phyloP scores from a whole-genome alignment of 2,329 filamentous ascomycete species.

The Eutypa lata region DNA sequence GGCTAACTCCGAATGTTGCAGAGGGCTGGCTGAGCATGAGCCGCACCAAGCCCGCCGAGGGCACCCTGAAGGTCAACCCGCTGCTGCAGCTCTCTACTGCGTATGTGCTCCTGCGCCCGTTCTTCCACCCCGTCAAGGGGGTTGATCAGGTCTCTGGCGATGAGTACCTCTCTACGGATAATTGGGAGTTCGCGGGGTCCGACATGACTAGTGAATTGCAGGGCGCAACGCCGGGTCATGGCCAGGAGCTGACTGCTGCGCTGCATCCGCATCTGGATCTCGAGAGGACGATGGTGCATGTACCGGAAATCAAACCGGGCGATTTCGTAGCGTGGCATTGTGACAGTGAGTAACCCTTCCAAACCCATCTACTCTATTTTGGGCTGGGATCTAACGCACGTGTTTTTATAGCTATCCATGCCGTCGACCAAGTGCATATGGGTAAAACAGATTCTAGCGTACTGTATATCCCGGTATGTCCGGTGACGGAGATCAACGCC shows the following conservation, averaged over 20 bases:
- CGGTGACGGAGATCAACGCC: conserved; percentile 72
- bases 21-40: conserved; percentile 87
- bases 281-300: conserved; percentile 65
- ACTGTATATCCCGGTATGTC: conserved; percentile 84
- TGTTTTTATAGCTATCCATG: conserved; percentile 57
- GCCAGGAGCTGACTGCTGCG: conserved; percentile 62
- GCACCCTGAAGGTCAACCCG: conserved; percentile 80
- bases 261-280: conserved; percentile 71
- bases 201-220: conserved; percentile 59
- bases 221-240: conserved; percentile 65
- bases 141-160: conserved; percentile 37
- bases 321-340: conserved; percentile 86
- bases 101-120: conserved; percentile 79
- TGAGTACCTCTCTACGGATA: conserved; percentile 48
- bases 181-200: conserved; percentile 56
- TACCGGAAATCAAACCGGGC: conserved; percentile 66
- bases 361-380: conserved; percentile 21
- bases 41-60: conserved; percentile 67
- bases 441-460: conserved; percentile 77
- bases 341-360: conserved; percentile 59
- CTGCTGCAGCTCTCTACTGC: conserved; percentile 71
- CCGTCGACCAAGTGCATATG: conserved; percentile 75
- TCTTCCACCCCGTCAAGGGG: conserved; percentile 60
- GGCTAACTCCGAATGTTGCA: too few species aligned
- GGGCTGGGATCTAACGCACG: background rate